phyloP scores from a whole-genome alignment of 345 rosid genomes.

The Brassica rapa region DNA sequence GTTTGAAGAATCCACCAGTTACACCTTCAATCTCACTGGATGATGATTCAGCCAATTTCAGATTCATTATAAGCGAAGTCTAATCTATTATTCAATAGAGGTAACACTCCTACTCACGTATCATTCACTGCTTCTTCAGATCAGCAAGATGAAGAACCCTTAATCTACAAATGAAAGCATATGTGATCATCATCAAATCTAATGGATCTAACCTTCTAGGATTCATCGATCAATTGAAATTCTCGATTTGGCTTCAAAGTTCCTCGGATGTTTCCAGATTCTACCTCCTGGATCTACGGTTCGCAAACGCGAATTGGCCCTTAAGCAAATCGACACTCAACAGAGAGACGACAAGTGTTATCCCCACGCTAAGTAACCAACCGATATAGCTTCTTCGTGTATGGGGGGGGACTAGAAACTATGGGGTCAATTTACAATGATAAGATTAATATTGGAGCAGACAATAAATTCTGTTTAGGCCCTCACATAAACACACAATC shows the following conservation, averaged over 20 bases:
- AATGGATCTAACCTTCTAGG: conserved; percentile 45
- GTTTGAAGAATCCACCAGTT: neutral
- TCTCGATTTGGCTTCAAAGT: neutral
- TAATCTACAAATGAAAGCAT: conserved; percentile 1
- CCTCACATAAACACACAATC: no score
- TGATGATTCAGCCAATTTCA: neutral
- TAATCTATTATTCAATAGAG: conserved; percentile 6
- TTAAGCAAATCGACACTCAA: conserved; percentile 22
- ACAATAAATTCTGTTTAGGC: neutral
- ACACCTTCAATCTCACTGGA: neutral
- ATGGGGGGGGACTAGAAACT: neutral
- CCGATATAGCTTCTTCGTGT: neutral
- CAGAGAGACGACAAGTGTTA: neutral
- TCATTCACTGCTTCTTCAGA: conserved; percentile 10
- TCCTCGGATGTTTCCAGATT: conserved; percentile 7
- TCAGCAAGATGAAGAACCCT: conserved; percentile 6
- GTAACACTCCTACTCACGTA: neutral
- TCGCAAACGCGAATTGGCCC: neutral
- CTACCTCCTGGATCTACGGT: conserved; percentile 24
- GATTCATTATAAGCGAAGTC: neutral
- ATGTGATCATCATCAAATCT: neutral
- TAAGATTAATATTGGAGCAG: neutral
- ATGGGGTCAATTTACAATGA: neutral
- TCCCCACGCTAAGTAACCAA: neutral
- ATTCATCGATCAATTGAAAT: conserved; percentile 48